Evolutionary conservation across 345 rosid genomes (phyloP), one percentile per base, ranked within the genome.

Genomic region (Iberis pinnata): DNA sequence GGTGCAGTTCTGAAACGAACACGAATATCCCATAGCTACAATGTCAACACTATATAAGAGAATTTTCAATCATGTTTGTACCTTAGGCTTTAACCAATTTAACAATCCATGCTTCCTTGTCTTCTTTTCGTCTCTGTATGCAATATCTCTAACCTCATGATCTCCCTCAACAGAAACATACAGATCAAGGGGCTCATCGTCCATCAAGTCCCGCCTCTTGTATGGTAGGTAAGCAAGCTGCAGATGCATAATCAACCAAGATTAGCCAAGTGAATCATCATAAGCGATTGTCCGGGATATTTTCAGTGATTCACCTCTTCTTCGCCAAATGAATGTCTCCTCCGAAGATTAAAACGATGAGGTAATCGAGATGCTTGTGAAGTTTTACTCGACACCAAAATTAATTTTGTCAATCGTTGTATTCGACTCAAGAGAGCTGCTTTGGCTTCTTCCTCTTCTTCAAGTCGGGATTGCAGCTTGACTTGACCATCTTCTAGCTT

Each of bases 321-420:
- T 82, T 93, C 99, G 36, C 99, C 99, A 71, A 93, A 93, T 56
- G 99, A 88, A 76, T 93, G 97, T 67, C 99, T 88, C 74, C 99
- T 85, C 77, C 95, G 80, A 36, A 73, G 89, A 72, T 84, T 82
- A 35, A 73, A 57, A 37, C 82, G 83, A 20, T 83, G 79, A 52
- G 99, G 76, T 56, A 81, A 31, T 68, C 84, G 76, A 44, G 94
- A 61, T 46, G 95, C 52, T 47, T 83, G 95, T 48, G 97, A 77
- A 67, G 82, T 72, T 74, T 88, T 93, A 22, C 90, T 70, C 32
- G 99, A 93, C 55, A 93, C 99, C 73, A 93, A 76, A 68, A 93
- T 93, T 76, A 93, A 74, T 70, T 93, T 93, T 9, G 97, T 93
- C 68, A 93, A 54, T 55, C 89, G 72, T 39, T 93, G 99, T 72